A percentile compares a stretch with the other conserved stretches of the same genome.
Conservation (phyloP, 2,329 filamentous ascomycete genomes). For the Pseudonectria buxi region DNA sequence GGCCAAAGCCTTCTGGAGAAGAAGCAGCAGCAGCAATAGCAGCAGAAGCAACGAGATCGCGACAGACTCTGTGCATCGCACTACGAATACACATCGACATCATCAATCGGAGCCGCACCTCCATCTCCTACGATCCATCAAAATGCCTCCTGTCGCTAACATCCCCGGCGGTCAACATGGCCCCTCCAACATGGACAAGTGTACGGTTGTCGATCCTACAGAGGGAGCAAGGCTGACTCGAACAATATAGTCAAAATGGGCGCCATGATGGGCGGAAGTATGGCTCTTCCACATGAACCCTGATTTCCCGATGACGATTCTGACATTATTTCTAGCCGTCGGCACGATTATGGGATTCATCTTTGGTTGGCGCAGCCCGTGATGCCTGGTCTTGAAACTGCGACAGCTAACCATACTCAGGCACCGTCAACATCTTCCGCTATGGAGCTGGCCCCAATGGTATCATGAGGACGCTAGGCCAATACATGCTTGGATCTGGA, state of each 20-base stretch:
- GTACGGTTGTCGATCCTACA: conserved; percentile 28
- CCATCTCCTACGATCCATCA: conserved; percentile 1
- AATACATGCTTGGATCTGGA: conserved; percentile 94
- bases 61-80: too few relatives aligned
- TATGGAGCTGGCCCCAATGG: conserved; percentile 91
- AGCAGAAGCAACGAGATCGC: too few relatives aligned
- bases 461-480: conserved; percentile 86
- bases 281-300: conserved; percentile 32
- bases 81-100: background rate
- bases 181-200: conserved; percentile 49
- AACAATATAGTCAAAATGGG: conserved; percentile 67
- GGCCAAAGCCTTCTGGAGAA: too few relatives aligned
- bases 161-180: conserved; percentile 37
- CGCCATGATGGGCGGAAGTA: conserved; percentile 97
- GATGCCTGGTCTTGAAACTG: conserved; percentile 1
- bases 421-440: conserved; percentile 89
- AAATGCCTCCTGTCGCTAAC: conserved; percentile 37
- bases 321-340: conserved; percentile 58
- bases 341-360: conserved; percentile 97
- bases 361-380: conserved; percentile 57
- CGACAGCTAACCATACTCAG: conserved; percentile 37
- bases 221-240: conserved; percentile 11
- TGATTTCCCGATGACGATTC: conserved; percentile 8
- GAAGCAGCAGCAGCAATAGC: too few relatives aligned
- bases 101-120: background rate